Percentiles rank a stretch among this genome's conserved stretches.
phyloP scores from a whole-genome alignment of 441 rosid genomes.

The Bruguiera hainesii region DNA sequence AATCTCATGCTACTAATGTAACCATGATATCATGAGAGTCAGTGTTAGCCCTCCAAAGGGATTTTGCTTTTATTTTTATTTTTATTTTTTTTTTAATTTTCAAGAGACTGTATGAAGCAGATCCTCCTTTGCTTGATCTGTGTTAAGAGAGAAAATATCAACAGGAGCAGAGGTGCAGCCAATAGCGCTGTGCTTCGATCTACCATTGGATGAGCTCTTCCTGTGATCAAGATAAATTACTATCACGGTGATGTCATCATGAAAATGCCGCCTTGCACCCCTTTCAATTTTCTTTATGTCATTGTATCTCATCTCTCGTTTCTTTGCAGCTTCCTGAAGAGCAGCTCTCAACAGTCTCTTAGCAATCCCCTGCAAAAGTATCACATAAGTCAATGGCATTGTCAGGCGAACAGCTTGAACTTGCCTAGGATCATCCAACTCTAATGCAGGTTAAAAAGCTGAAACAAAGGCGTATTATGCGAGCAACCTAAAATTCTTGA shows the following conservation, averaged over 20 bases:
- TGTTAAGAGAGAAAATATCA: slow-evolving; percentile 56
- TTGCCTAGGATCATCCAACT: neutral
- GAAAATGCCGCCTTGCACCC: slow-evolving; percentile 77
- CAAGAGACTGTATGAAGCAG: slow-evolving; percentile 26
- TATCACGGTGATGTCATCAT: slow-evolving; percentile 74
- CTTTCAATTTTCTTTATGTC: slow-evolving; percentile 59
- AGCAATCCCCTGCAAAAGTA: slow-evolving; percentile 64
- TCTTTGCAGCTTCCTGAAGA: slow-evolving; percentile 64
- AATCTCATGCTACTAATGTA: neutral
- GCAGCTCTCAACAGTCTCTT: slow-evolving; percentile 77
- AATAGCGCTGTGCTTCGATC: slow-evolving; percentile 18
- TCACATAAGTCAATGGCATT: neutral
- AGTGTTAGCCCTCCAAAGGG: neutral
- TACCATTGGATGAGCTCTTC: slow-evolving; percentile 23
- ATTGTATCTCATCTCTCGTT: slow-evolving; percentile 67
- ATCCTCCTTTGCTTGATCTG: slow-evolving; percentile 42
- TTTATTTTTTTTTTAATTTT: neutral
- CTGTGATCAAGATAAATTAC: slow-evolving; percentile 69
- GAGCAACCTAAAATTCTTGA: too few relatives aligned
- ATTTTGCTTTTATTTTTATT: neutral
- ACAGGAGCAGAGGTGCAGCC: slow-evolving; percentile 58
- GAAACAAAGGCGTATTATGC: neutral
- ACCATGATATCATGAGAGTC: slow-evolving; percentile 3
- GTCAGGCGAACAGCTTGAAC: neutral
- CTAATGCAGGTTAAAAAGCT: neutral